Evolutionary conservation across 78 protist genomes (phyloP), one percentile per base, ranked within the genome.

Genomic region (Blattamonas nauphoetae): DNA sequence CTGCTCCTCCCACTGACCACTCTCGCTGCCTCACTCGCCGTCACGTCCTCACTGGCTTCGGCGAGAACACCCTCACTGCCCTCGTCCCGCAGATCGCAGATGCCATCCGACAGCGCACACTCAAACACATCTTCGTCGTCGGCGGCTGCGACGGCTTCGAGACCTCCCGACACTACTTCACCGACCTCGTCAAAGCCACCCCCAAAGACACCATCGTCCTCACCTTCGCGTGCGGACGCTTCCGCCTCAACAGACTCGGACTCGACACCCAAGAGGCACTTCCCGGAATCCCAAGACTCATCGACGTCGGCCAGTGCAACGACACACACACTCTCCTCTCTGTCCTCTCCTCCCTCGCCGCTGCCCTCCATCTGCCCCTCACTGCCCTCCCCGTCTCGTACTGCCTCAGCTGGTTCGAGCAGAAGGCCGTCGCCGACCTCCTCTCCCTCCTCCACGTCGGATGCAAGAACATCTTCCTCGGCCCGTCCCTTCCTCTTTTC

Each of bases 291-390:
- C 97, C 97, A 32, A 89, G 97, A 41, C 45, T 95, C 29, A 81
- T 95, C 63, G 96, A 94, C 84, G 0, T 93, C 43, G 97, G 97
- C 32, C 97, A 95, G 91, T 95, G 97, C 88, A 95, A 95, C 83
- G 97, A 95, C 91, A 0, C 92, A 3, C 94, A 89, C 83, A 0
- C 90, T 5, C 96, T 95, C 45, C 89, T 95, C 64, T 42, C 89
- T 81, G 80, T 94, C 29, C 96, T 94, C 45, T 1, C 85, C 1
- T 94, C 93, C 21, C 90, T 95, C 34, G 92, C 93, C 11, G 45
- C 33, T 0, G 44, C 87, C 86, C 86, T 44, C n/a, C n/a, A n/a
- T n/a, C n/a, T n/a, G n/a, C n/a, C n/a, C n/a, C n/a, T n/a, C n/a
- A n/a, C n/a, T n/a, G 92, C 85, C 77, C 89, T 94, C 36, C 96